phyloP scores from a whole-genome alignment of 495 filamentous ascomycete genomes.

The Neurospora sp. region DNA sequence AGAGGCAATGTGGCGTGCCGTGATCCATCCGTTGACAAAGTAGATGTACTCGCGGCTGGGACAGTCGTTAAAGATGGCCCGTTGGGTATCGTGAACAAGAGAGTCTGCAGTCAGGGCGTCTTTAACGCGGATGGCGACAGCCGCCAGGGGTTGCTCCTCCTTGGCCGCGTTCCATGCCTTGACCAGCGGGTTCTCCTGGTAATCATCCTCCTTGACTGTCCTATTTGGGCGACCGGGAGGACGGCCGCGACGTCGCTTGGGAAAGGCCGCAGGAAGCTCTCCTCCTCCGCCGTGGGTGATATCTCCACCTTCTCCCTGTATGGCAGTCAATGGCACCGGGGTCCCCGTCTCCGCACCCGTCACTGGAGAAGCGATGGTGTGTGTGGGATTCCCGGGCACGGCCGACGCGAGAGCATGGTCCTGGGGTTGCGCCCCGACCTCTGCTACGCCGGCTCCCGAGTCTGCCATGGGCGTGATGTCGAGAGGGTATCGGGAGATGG shows the following conservation, averaged over 20 bases:
- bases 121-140: slow-evolving; percentile 15
- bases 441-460: background rate
- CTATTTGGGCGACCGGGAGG: slow-evolving; percentile 24
- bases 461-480: background rate
- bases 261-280: slow-evolving; percentile 16
- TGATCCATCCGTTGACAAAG: slow-evolving; percentile 27
- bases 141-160: slow-evolving; percentile 9
- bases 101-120: slow-evolving; percentile 16
- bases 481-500: background rate
- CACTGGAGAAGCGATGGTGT: background rate
- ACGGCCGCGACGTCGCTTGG: slow-evolving; percentile 22
- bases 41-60: slow-evolving; percentile 21
- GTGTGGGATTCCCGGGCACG: background rate
- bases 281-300: background rate
- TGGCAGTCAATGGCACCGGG: background rate
- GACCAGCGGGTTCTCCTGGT: slow-evolving; percentile 17
- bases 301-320: background rate
- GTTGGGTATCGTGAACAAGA: slow-evolving; percentile 22
- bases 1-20: slow-evolving; percentile 23
- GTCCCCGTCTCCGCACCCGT: background rate
- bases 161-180: slow-evolving; percentile 22
- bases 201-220: slow-evolving; percentile 21
- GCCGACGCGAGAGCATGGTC: background rate
- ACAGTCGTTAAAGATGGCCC: slow-evolving; percentile 14
- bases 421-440: background rate